Evolutionary conservation across 257 asterid species (phyloP).

Genomic region (Lithospermum erythrorhizon): DNA sequence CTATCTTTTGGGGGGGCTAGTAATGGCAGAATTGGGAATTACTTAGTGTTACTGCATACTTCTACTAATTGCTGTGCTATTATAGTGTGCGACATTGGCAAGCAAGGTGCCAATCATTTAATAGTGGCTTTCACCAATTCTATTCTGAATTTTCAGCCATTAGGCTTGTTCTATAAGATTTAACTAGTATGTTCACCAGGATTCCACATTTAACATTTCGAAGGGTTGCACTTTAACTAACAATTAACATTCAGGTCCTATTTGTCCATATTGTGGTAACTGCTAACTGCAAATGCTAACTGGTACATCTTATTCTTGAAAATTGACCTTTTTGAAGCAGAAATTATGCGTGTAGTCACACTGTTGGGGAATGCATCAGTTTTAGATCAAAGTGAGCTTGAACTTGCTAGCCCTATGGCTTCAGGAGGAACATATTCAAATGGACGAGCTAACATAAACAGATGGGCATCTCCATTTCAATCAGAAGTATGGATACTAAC

Average conservation of each 20-base stretch:
- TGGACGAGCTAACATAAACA: constrained; percentile 83
- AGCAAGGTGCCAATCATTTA: background rate
- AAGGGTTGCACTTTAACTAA: constrained; percentile 21
- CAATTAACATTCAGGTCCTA: constrained; percentile 35
- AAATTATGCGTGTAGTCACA: constrained; percentile 82
- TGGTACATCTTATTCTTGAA: constrained; percentile 78
- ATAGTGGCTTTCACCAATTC: too few species aligned
- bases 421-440: constrained; percentile 78
- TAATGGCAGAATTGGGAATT: too few species aligned
- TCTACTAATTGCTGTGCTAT: background rate
- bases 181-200: constrained; percentile 7
- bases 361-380: constrained; percentile 85
- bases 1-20: background rate
- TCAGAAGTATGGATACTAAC: constrained; percentile 94
- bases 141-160: too few species aligned
- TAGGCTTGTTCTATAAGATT: background rate
- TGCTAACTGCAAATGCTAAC: constrained; percentile 74
- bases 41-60: background rate
- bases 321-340: constrained; percentile 93
- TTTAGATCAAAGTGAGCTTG: constrained; percentile 87
- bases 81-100: background rate
- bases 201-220: constrained; percentile 7
- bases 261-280: constrained; percentile 58
- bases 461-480: constrained; percentile 81
- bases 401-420: constrained; percentile 87